These are phyloP conservation scores for Populus deltoides DNA, from an alignment of 345 rosid genomes.

Conservation along the genomic window DNA sequence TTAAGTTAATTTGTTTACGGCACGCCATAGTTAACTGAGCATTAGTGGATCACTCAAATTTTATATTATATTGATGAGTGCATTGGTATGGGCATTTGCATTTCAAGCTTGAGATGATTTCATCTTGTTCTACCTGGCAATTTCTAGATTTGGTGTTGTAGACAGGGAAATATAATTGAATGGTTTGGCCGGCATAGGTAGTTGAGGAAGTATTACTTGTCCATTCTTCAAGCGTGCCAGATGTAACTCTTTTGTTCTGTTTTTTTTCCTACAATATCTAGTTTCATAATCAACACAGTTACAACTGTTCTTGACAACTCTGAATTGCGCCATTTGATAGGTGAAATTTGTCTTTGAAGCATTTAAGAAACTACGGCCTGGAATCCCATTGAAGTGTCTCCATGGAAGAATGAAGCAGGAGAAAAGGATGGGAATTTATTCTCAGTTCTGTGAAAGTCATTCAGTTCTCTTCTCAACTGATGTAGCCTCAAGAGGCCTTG, in stretches of 20 bases:
- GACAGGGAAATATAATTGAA: neutral
- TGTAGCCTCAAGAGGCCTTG: conserved; percentile 94
- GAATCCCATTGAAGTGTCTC: conserved; percentile 86
- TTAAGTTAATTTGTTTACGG: neutral
- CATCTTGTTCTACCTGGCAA: neutral
- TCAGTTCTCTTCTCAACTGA: conserved; percentile 92
- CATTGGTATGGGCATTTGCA: neutral
- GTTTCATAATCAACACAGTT: neutral
- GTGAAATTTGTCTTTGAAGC: conserved; percentile 91
- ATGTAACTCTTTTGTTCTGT: neutral
- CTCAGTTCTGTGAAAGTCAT: conserved; percentile 69
- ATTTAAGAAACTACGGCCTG: conserved; percentile 91
- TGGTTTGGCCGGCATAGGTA: neutral
- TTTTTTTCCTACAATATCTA: neutral
- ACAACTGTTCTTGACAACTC: neutral
- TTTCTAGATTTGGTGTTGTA: neutral
- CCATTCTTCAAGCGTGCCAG: neutral
- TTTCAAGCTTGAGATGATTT: neutral
- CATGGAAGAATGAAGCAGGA: conserved; percentile 98
- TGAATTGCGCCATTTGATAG: conserved; percentile 30
- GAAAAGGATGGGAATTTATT: conserved; percentile 73
- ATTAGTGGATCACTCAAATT: too few species aligned
- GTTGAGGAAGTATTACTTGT: too few species aligned
- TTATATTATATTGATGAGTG: neutral
- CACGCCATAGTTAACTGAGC: too few species aligned